Conservation (phyloP, 2,329 filamentous ascomycete species). For the Lasiodiplodia gonubiensis region DNA sequence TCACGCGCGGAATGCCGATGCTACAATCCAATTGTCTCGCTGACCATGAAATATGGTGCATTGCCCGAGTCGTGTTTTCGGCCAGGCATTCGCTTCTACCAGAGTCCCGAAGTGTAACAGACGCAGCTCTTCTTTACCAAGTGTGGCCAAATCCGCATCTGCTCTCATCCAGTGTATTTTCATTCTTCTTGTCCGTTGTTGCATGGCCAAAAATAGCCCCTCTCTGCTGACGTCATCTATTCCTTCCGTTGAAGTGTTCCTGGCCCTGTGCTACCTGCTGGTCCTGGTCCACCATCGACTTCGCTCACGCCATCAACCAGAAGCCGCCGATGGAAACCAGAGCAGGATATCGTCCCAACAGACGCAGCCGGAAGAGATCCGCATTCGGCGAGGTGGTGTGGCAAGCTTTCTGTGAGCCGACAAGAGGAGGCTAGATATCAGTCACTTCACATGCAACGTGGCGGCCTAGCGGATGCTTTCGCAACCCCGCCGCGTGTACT, state of each 20-base stretch:
- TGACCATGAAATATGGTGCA: background rate
- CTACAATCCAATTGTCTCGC: background rate
- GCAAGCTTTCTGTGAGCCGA: too few species aligned
- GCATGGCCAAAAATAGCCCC: background rate
- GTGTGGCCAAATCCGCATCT: too few species aligned
- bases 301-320: background rate
- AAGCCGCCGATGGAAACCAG: background rate
- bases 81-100: too few species aligned
- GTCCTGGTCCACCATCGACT: background rate
- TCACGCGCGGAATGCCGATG: background rate
- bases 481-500: constrained; percentile 1
- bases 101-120: too few species aligned
- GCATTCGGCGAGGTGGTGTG: too few species aligned
- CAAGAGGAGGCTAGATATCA: background rate
- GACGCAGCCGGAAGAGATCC: background rate
- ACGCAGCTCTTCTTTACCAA: too few species aligned
- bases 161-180: background rate
- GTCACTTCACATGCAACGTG: constrained; percentile 2
- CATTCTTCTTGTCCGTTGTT: background rate
- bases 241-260: background rate
- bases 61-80: background rate
- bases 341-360: background rate
- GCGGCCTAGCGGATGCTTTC: background rate
- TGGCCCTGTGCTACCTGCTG: background rate
- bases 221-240: background rate